A percentile compares a stretch with the other conserved stretches of the same genome.
phyloP scores from a whole-genome alignment of 768 basidiomycete genomes.

The Suillus sp. region DNA sequence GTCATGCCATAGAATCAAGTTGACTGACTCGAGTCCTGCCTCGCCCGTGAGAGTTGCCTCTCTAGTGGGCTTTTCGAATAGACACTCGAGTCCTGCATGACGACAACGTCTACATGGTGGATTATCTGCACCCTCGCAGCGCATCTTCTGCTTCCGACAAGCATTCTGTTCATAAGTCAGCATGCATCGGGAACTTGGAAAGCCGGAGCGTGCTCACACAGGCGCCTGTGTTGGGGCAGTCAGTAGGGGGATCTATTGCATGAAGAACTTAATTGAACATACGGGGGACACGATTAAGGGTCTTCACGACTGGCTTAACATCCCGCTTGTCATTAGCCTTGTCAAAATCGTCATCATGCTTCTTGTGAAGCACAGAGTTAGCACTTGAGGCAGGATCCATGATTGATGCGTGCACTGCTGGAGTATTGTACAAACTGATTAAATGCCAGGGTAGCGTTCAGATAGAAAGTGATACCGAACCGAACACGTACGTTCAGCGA shows the following conservation, averaged over 20 bases:
- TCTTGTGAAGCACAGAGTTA: slow-evolving; percentile 52
- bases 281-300: slow-evolving; percentile 88
- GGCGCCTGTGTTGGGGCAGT: slow-evolving; percentile 53
- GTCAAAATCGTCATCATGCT: slow-evolving; percentile 48
- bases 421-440: slow-evolving; percentile 11
- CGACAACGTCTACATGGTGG: slow-evolving; percentile 95
- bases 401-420: slow-evolving; percentile 2
- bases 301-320: slow-evolving; percentile 71
- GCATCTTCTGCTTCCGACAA: slow-evolving; percentile 96
- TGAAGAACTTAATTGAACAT: slow-evolving; percentile 39
- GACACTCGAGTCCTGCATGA: slow-evolving; percentile 85
- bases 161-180: slow-evolving; percentile 67
- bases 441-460: slow-evolving; percentile 19
- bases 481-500: slow-evolving; percentile 11
- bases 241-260: slow-evolving; percentile 7
- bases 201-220: slow-evolving; percentile 55
- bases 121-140: slow-evolving; percentile 94
- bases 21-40: slow-evolving; percentile 82
- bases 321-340: slow-evolving; percentile 54
- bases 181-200: slow-evolving; percentile 17
- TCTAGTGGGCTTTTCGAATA: slow-evolving; percentile 91
- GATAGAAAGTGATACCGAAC: slow-evolving; percentile 23
- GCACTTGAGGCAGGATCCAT: slow-evolving; percentile 24
- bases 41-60: slow-evolving; percentile 88
- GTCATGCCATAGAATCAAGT: slow-evolving; percentile 8